phyloP scores from a whole-genome alignment of 345 rosid genomes.

The Abelmoschus esculentus region DNA sequence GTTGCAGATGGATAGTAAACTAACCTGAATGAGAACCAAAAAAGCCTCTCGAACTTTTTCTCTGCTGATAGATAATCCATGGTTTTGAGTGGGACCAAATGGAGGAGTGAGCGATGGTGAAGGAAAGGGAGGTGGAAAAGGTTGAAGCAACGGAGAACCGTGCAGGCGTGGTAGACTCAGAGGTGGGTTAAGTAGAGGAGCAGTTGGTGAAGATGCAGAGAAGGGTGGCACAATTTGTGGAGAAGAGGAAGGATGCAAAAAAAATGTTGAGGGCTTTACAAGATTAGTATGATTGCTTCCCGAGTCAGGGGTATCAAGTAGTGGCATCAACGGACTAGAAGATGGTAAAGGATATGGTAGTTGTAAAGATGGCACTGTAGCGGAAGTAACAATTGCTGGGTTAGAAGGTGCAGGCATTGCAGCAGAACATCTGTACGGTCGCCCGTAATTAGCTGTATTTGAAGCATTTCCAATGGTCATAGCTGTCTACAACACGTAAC shows the following conservation, averaged over 20 bases:
- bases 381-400: conserved; percentile 27
- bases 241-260: conserved; percentile 43
- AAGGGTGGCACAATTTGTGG: conserved; percentile 23
- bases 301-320: conserved; percentile 36
- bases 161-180: conserved; percentile 50
- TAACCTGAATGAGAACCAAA: conserved; percentile 25
- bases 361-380: conserved; percentile 39
- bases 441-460: conserved; percentile 30
- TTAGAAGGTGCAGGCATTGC: conserved; percentile 35
- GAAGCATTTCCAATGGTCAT: conserved; percentile 45
- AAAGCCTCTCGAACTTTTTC: conserved; percentile 81
- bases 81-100: conserved; percentile 9
- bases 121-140: conserved; percentile 92
- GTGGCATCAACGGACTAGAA: conserved; percentile 39
- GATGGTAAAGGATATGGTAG: conserved; percentile 35
- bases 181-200: conserved; percentile 47
- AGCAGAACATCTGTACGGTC: conserved; percentile 39
- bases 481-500: conserved; percentile 48
- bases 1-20: not conserved
- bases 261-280: conserved; percentile 64
- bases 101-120: conserved; percentile 79
- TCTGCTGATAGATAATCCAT: conserved; percentile 38
- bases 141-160: conserved; percentile 86
- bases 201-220: conserved; percentile 29
- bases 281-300: conserved; percentile 44